phyloP scores from a whole-genome alignment of 2,329 filamentous ascomycete species.

The Eutypella sp. region DNA sequence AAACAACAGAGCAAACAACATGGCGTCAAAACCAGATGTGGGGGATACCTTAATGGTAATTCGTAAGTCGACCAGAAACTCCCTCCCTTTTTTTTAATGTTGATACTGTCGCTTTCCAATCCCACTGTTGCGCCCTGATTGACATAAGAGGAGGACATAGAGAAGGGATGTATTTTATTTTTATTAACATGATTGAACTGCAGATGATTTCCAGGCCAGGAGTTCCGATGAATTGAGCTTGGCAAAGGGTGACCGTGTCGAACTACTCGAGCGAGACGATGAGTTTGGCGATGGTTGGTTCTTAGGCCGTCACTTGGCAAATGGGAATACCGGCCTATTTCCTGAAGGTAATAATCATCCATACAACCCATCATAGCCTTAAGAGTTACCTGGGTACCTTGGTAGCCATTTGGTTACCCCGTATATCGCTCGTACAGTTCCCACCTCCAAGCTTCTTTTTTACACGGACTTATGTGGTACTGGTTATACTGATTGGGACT shows the following conservation, averaged over 20 bases:
- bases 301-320: constrained; percentile 67
- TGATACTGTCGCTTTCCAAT: constrained; percentile 5
- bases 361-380: constrained; percentile 5
- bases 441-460: too few species aligned
- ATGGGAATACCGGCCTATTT: constrained; percentile 72
- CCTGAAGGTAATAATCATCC: constrained; percentile 62
- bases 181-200: constrained; percentile 6
- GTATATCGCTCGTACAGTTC: too few species aligned
- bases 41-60: constrained; percentile 3
- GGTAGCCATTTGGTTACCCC: too few species aligned
- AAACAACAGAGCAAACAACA: too few species aligned
- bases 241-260: constrained; percentile 76
- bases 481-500: too few species aligned
- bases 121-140: constrained; percentile 18
- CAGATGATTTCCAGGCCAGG: constrained; percentile 88
- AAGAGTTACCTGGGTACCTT: too few species aligned
- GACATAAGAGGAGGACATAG: too few species aligned
- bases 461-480: too few species aligned
- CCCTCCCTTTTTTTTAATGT: neutral
- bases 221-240: constrained; percentile 91
- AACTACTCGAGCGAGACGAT: constrained; percentile 79
- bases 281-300: constrained; percentile 90
- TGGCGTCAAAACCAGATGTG: constrained; percentile 1
- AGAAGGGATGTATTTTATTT: too few species aligned
- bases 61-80: constrained; percentile 1